Percentiles rank a stretch among this genome's conserved stretches.
Conservation (phyloP, 176 grass and related monocot genomes). For the Oryza glumipatula region DNA sequence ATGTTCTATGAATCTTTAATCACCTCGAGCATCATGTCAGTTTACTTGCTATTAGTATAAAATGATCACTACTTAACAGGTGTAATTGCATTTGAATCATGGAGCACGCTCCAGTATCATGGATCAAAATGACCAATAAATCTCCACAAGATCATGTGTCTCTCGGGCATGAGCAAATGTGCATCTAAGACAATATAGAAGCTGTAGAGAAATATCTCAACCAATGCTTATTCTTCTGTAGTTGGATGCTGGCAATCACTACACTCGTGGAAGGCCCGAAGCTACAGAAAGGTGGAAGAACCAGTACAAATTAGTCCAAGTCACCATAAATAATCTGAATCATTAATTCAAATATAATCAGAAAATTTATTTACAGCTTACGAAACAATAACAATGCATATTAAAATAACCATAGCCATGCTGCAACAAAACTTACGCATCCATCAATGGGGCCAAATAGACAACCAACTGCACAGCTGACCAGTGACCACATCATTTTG, state of each 20-base stretch:
- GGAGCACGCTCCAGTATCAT: neutral
- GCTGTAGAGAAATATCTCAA: neutral
- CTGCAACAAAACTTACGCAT: neutral
- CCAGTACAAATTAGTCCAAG: neutral
- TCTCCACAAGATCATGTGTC: neutral
- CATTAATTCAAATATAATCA: neutral
- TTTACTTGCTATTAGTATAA: neutral
- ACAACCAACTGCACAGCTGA: neutral
- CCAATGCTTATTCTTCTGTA: neutral
- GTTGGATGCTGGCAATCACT: neutral
- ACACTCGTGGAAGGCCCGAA: constrained; percentile 10
- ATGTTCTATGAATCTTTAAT: too few species aligned
- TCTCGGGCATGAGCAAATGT: too few species aligned
- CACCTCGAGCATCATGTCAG: too few species aligned
- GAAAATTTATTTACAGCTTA: neutral
- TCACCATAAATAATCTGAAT: neutral
- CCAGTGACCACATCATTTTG: neutral
- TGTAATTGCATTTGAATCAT: neutral
- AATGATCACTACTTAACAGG: neutral
- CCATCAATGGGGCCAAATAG: neutral
- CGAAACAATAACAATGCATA: neutral
- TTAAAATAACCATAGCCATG: neutral
- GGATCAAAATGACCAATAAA: neutral
- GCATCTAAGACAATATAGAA: neutral
- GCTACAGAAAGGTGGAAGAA: constrained; percentile 9